A percentile compares a stretch with the other conserved stretches of the same genome.
Conservation (phyloP, 1,284 basidiomycete genomes). For the Apiotrichum veenhuisii region DNA sequence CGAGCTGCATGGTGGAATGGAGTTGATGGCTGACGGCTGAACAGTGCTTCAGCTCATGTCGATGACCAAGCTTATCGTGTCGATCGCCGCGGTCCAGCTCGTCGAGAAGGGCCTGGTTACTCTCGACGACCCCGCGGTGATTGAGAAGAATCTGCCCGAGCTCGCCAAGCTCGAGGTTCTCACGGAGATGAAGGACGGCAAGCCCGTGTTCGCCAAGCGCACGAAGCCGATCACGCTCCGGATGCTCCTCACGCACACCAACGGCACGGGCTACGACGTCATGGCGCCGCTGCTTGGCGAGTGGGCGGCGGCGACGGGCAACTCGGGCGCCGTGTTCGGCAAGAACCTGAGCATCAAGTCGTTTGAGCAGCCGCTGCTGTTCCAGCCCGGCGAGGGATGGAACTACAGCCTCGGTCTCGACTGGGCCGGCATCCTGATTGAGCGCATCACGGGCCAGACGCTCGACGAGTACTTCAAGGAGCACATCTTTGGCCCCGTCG, state of each 20-base stretch:
- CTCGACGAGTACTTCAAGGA: constrained; percentile 40
- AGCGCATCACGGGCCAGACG: constrained; percentile 29
- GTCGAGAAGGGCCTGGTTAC: constrained; percentile 14
- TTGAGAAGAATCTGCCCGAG: constrained; percentile 38
- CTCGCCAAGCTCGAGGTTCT: constrained; percentile 28
- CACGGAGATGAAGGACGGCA: constrained; percentile 26
- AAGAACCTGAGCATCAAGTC: constrained; percentile 19
- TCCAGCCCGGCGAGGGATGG: constrained; percentile 34
- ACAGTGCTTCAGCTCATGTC: constrained; percentile 37
- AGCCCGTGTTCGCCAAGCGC: constrained; percentile 22
- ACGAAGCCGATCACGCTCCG: constrained; percentile 33
- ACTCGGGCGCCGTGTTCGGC: constrained; percentile 7
- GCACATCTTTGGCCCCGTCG: constrained; percentile 38
- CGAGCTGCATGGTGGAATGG: too few relatives aligned
- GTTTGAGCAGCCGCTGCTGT: constrained; percentile 25
- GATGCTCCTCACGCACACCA: constrained; percentile 35
- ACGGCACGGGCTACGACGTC: constrained; percentile 13
- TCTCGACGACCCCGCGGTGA: constrained; percentile 25
- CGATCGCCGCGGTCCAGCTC: constrained; percentile 13
- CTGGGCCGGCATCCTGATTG: constrained; percentile 38
- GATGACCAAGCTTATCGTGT: constrained; percentile 34
- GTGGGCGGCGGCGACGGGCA: constrained; percentile 5
- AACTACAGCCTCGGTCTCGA: constrained; percentile 40
- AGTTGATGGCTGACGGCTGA: background rate
- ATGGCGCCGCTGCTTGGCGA: constrained; percentile 10